Conservation (phyloP, 2,329 filamentous ascomycete species). For the Colletotrichum tabaci region DNA sequence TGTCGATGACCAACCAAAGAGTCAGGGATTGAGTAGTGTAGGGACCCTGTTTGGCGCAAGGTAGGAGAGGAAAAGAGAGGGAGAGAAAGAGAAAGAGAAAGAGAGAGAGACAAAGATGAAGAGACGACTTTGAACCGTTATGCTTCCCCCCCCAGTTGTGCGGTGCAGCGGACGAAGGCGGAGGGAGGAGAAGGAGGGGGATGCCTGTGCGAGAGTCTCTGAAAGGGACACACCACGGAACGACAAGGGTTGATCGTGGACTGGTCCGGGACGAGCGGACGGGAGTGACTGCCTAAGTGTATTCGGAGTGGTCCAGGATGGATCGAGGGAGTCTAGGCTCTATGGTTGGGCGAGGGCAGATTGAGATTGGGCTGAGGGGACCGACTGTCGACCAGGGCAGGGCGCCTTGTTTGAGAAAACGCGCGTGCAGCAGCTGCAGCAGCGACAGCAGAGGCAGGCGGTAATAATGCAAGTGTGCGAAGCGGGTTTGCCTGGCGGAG, state of each 20-base stretch:
- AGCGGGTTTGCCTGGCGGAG: conserved; percentile 22
- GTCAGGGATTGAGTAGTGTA: background rate
- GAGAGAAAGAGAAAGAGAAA: background rate
- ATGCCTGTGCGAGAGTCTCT: background rate
- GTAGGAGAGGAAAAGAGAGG: background rate
- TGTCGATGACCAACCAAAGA: conserved; percentile 34
- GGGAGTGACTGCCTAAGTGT: conserved; percentile 16
- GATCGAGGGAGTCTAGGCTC: conserved; percentile 11
- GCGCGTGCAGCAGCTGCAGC: conserved; percentile 12
- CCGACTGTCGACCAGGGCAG: background rate
- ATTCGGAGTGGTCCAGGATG: too few relatives aligned
- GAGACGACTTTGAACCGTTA: background rate
- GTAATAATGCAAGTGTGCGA: conserved; percentile 14
- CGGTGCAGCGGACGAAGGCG: conserved; percentile 16
- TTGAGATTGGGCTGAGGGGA: conserved; percentile 8
- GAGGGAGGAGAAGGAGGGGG: background rate
- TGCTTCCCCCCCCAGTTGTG: background rate
- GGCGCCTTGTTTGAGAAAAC: conserved; percentile 34
- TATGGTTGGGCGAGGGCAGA: background rate
- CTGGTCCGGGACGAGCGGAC: conserved; percentile 39
- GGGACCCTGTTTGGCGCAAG: conserved; percentile 6
- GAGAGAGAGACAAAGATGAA: background rate
- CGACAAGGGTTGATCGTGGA: conserved; percentile 29
- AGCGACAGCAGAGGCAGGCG: too few relatives aligned
- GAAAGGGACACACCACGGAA: background rate